Percentiles rank a stretch among this genome's conserved stretches.
These are phyloP conservation scores for Backusella sp. DNA, from an alignment of 192 early-diverging fungal genomes.

Conservation along the genomic window DNA sequence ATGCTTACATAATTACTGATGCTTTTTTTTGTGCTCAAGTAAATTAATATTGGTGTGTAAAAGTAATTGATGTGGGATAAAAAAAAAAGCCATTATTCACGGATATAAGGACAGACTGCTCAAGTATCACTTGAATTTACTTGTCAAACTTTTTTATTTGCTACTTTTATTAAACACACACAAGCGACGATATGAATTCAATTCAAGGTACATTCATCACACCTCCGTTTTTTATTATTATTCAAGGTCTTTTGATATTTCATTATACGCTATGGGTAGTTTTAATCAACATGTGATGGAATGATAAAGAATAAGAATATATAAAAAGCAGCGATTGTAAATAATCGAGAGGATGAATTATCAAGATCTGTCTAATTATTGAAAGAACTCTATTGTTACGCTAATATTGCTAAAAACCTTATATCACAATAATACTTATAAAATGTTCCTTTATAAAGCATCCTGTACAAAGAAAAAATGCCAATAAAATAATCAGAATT, in stretches of 20 bases:
- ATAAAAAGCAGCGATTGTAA: too few relatives aligned
- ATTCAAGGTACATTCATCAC: background rate
- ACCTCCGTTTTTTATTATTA: too few relatives aligned
- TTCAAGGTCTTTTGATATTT: too few relatives aligned
- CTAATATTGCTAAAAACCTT: background rate
- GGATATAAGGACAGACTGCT: background rate
- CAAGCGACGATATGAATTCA: background rate
- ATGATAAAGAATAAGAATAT: too few relatives aligned
- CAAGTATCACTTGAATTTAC: background rate
- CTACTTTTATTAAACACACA: too few relatives aligned
- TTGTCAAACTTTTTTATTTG: too few relatives aligned
- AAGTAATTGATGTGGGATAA: background rate
- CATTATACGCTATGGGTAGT: too few relatives aligned
- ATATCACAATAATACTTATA: too few relatives aligned
- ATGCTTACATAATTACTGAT: too few relatives aligned
- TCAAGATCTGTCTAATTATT: background rate
- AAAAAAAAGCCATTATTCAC: background rate
- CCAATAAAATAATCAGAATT: background rate
- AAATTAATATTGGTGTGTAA: background rate
- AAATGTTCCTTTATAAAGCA: background rate
- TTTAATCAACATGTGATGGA: too few relatives aligned
- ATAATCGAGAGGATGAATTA: background rate
- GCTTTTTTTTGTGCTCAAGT: too few relatives aligned
- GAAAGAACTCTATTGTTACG: background rate
- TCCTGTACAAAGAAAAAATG: background rate